Base-by-base conservation (phyloP, 352 stramenopile species). In the Pythium periplocum region DNA sequence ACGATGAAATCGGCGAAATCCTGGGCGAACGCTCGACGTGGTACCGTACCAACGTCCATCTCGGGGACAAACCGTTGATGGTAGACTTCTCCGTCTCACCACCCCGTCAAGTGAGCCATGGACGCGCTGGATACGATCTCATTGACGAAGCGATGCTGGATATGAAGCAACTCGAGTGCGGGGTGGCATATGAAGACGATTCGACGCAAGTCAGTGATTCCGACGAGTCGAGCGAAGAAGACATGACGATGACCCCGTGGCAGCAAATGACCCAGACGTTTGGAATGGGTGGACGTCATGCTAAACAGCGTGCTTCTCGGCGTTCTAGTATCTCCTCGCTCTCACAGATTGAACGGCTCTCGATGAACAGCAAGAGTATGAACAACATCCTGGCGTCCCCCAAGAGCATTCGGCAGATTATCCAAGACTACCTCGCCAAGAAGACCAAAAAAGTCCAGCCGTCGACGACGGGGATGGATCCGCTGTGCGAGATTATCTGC, bases 221-320 rank as follows among this genome's bases (percentile, higher is more conserved):
- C 30, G 78, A 83, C 36, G 76, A 89, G 32, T 87, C 75, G 26
- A 87, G 75, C 32, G 81, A 91, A 34, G 77, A 83, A 52, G 77
- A 91, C 46, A 81, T 87, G 66, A 79, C 55, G 31, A 86, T 91
- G 75, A 90, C 81, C 1, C 81, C 79, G 12, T 91, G 81, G 81
- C 81, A 91, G 46, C 81, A 91, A 59, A 91, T 91, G 78, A 91
- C 81, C 1, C 79, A 88, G 42, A 91, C 78, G 4, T 88, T 91
- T 37, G 78, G 81, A 33, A 91, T 91, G 69, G 66, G 65, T n/a
- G 81, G 83, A 40, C 53, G 55, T 7, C 53, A 62, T 36, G 45
- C 55, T 9, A 42, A 50, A n/a, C 50, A 62, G 7, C 55, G 60
- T n/a, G 60, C 60, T 12, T 71, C 67, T n/a, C 63, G 75, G 7